Percentiles rank a stretch among this genome's conserved stretches.
These are phyloP conservation scores for Gliomastix tumulicola DNA, from an alignment of 2,329 filamentous ascomycete species.

Conservation along the genomic window DNA sequence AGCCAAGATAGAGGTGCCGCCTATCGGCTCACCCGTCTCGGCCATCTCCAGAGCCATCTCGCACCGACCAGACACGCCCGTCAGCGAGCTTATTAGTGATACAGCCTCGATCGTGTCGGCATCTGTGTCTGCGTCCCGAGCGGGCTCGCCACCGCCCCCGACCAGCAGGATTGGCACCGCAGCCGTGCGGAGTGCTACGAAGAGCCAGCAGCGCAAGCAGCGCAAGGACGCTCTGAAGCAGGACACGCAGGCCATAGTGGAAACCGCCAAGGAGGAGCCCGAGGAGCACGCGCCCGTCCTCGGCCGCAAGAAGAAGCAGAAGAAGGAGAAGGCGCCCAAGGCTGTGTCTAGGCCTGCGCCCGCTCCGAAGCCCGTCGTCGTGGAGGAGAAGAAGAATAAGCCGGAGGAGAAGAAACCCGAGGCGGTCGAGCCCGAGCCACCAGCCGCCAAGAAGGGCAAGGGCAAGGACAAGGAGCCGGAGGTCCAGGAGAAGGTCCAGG, in stretches of 20 bases:
- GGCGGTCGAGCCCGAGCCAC: neutral
- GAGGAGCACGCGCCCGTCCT: constrained; percentile 64
- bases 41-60: constrained; percentile 20
- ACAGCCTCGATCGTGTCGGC: constrained; percentile 68
- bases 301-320: constrained; percentile 79
- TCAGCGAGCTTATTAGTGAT: constrained; percentile 70
- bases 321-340: constrained; percentile 55
- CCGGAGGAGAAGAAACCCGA: neutral
- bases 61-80: constrained; percentile 62
- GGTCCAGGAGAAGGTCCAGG: neutral
- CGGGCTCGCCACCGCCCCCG: constrained; percentile 65
- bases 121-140: constrained; percentile 60
- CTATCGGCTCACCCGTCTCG: constrained; percentile 23
- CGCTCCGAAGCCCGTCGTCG: too few species aligned
- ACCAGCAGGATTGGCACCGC: constrained; percentile 59
- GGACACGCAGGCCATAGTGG: constrained; percentile 48
- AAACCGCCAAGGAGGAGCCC: constrained; percentile 41
- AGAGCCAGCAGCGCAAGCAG: constrained; percentile 73
- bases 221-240: constrained; percentile 61
- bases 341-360: too few species aligned
- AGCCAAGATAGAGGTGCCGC: constrained; percentile 52
- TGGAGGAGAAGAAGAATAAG: neutral
- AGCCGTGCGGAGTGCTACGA: constrained; percentile 62
- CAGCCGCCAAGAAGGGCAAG: neutral
- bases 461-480: neutral